Evolutionary conservation across 805 yeast genomes (phyloP), one percentile per base, ranked within the genome.

Genomic region (Kodamaea lidongshanica): DNA sequence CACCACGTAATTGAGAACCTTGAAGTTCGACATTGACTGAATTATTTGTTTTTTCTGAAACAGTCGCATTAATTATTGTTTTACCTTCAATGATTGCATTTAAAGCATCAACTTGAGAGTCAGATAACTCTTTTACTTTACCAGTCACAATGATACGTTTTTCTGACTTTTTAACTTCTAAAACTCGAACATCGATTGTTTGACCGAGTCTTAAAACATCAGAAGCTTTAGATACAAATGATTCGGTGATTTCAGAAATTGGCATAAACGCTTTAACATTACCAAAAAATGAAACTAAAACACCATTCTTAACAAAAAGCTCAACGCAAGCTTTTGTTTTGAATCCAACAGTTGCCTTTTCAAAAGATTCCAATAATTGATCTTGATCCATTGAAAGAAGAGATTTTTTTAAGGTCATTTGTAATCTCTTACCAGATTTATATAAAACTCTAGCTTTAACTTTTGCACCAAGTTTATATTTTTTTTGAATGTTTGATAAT

Each of bases 401-500:
- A 1, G 95, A 76, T 57, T 88, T 94, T 55, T 87, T 87, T 45
- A 88, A 56, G 2, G 97, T 83, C 13, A 85, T 63, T 21, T 63
- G 56, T 25, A 87, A 60, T 27, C 67, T 72, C 18, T 59, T 49
- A 18, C 67, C 70, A 25, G 68, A 58, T 13, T 72, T 67, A 31
- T 58, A 66, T 41, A 85, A 55, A 8, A 86, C 71, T 58, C 94
- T 74, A 39, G 79, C 92, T 45, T 71, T 81, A 17, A 85, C 84
- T 42, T 78, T 81, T 24, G 80, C 64, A 7, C 96, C 97, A 25
- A 79, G 76, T 56, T 83, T 84, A 67, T 79, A 89, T 48, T 86
- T 85, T 64, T 92, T 74, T 58, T 92, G 97, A 5, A 98, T 98
- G 49, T 89, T 80, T 3, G 76, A 74, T 40, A 89, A 65, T 50